phyloP scores from a whole-genome alignment of 2,329 filamentous ascomycete species.

The Podosphaera fusca region DNA sequence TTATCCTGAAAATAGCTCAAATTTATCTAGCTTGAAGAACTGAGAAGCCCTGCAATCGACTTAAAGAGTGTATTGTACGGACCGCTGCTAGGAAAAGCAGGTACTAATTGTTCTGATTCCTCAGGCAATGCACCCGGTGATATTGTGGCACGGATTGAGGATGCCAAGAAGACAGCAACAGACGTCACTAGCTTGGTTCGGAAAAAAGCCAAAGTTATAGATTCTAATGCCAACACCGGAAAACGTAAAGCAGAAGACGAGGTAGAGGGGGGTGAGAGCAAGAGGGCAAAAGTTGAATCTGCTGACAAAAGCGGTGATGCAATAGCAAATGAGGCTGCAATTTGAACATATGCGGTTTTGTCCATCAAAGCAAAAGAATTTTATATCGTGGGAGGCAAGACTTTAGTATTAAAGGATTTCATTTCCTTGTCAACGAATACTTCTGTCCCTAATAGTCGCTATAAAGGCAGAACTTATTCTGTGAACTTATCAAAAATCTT shows the following conservation, averaged over 20 bases:
- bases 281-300: conserved; percentile 15
- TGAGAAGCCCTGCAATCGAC: conserved; percentile 38
- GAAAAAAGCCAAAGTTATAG: conserved; percentile 28
- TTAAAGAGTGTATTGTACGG: conserved; percentile 31
- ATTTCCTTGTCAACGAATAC: not conserved
- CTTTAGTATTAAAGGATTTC: not conserved
- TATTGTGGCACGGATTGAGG: conserved; percentile 40
- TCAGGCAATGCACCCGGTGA: conserved; percentile 37
- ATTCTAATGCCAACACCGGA: conserved; percentile 17
- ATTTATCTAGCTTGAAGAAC: conserved; percentile 35
- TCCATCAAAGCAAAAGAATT: no score
- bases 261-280: conserved; percentile 10
- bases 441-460: not conserved
- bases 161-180: conserved; percentile 50
- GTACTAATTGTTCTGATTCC: conserved; percentile 35
- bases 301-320: not conserved
- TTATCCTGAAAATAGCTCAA: not conserved
- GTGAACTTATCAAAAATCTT: not conserved
- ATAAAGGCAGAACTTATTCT: not conserved
- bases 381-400: no score
- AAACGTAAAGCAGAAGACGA: conserved; percentile 31
- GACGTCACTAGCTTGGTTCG: conserved; percentile 48
- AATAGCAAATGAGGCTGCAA: not conserved
- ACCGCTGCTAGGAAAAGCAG: conserved; percentile 24
- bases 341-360: not conserved